Evolutionary conservation across 2,329 filamentous ascomycete species (phyloP).

Genomic region (Xylaria polymorpha): DNA sequence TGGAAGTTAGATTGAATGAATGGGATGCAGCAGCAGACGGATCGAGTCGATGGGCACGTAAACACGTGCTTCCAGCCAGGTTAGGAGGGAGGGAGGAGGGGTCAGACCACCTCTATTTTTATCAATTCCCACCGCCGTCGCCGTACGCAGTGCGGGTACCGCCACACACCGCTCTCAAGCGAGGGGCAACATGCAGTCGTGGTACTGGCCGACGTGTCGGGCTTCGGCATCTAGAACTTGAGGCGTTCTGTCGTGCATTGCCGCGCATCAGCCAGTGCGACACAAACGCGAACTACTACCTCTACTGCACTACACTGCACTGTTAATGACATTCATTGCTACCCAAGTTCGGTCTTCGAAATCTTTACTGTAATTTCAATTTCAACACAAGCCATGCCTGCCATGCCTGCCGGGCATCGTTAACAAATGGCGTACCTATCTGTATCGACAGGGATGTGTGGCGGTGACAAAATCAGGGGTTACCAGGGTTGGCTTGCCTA

Average conservation of each 20-base stretch:
- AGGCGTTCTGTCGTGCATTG: constrained; percentile 7
- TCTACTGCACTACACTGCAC: too few species aligned
- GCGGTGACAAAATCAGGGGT: constrained; percentile 29
- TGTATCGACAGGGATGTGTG: constrained; percentile 14
- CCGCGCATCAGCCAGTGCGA: constrained; percentile 14
- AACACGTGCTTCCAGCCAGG: constrained; percentile 24
- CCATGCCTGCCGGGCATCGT: constrained; percentile 4
- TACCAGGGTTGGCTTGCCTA: not conserved
- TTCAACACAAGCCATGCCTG: not conserved
- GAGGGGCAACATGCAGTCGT: constrained; percentile 14
- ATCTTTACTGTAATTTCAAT: not conserved
- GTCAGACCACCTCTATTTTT: constrained; percentile 37
- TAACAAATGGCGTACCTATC: not conserved
- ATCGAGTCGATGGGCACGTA: constrained; percentile 14
- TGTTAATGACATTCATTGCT: not conserved
- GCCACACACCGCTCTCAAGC: constrained; percentile 25
- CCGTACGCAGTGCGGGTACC: not conserved
- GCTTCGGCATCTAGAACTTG: constrained; percentile 15
- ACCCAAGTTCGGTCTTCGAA: constrained; percentile 17
- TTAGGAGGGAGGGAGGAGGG: not conserved
- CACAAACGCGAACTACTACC: not conserved
- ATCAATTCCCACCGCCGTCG: constrained; percentile 25
- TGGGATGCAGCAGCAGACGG: constrained; percentile 1
- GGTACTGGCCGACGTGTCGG: constrained; percentile 12
- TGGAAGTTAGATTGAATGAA: too few species aligned